Evolutionary conservation across 345 rosid species (phyloP).

Genomic region (Aegle marmelos): DNA sequence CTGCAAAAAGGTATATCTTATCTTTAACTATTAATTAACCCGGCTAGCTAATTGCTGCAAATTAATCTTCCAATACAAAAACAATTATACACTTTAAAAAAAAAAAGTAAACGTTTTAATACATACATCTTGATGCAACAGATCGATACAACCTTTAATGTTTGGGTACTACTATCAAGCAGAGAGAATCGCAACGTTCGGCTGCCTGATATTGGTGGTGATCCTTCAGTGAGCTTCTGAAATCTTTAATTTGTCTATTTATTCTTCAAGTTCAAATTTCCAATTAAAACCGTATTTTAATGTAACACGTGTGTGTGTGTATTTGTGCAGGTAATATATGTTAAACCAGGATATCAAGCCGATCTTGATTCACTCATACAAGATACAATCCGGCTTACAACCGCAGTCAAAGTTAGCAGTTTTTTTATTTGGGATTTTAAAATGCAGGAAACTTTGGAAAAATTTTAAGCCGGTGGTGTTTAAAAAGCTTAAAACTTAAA

Average conservation of each 20-base stretch:
- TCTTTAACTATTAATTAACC: too few species aligned
- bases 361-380: conserved; percentile 70
- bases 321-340: conserved; percentile 69
- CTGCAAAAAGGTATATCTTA: conserved; percentile 42
- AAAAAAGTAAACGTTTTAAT: too few species aligned
- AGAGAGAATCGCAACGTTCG: conserved; percentile 28
- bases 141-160: conserved; percentile 76
- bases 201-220: conserved; percentile 69
- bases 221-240: conserved; percentile 62
- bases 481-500: too few species aligned
- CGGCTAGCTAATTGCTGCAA: too few species aligned
- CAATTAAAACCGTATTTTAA: too few species aligned
- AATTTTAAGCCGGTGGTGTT: too few species aligned
- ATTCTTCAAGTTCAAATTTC: neutral
- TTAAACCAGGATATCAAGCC: conserved; percentile 76
- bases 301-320: too few species aligned
- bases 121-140: neutral
- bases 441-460: too few species aligned
- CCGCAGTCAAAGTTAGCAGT: conserved; percentile 46
- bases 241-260: neutral
- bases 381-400: conserved; percentile 66
- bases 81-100: too few species aligned
- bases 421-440: too few species aligned
- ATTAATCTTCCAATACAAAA: too few species aligned
- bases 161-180: conserved; percentile 65